Evolutionary conservation across 352 stramenopile genomes (phyloP).

Genomic region (Globisporangium cederbergense): DNA sequence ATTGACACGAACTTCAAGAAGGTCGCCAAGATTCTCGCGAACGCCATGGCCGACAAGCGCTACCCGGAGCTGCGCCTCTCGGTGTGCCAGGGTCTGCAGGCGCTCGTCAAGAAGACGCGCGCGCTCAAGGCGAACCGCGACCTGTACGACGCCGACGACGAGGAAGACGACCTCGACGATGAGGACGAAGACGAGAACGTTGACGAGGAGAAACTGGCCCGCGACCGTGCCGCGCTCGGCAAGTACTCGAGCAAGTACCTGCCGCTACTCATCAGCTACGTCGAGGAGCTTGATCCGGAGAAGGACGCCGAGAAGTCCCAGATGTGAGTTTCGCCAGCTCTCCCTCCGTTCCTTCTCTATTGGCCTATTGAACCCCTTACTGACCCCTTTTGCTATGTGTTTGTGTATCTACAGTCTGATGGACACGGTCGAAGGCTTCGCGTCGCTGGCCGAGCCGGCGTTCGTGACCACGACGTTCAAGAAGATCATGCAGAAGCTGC

Average conservation of each 20-base stretch:
- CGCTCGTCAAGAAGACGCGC: conserved; percentile 71
- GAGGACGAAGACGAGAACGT: conserved; percentile 46
- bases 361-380: background rate
- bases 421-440: conserved; percentile 82
- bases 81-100: conserved; percentile 84
- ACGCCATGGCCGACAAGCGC: conserved; percentile 84
- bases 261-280: conserved; percentile 78
- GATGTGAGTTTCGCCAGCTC: conserved; percentile 17
- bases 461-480: conserved; percentile 78
- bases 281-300: conserved; percentile 76
- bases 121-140: conserved; percentile 38
- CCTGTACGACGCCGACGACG: conserved; percentile 40
- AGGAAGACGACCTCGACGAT: conserved; percentile 35
- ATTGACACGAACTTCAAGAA: conserved; percentile 83
- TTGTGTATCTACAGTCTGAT: conserved; percentile 28
- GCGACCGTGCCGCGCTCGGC: conserved; percentile 68
- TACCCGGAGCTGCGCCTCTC: conserved; percentile 79
- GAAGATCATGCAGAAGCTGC: conserved; percentile 87
- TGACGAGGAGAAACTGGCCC: conserved; percentile 70
- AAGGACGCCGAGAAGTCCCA: conserved; percentile 73
- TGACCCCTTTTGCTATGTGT: background rate
- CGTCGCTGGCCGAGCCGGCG: conserved; percentile 58
- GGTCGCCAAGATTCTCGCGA: conserved; percentile 82
- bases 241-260: conserved; percentile 85
- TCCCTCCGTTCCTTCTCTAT: background rate